phyloP scores from a whole-genome alignment of 2,329 filamentous ascomycete genomes.

The Amylocarpus encephaloides region DNA sequence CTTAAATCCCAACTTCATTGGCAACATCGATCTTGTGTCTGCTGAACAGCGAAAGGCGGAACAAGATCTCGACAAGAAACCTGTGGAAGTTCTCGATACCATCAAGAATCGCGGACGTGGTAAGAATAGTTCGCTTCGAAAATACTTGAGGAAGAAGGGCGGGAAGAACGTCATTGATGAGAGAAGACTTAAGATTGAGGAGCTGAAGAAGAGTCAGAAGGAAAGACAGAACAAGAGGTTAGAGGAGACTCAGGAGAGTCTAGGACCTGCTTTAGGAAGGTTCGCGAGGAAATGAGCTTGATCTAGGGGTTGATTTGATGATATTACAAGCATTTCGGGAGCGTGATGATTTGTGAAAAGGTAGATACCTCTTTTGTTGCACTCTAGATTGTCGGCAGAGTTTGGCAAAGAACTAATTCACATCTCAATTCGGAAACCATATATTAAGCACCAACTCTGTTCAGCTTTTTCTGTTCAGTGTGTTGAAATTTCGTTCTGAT shows the following conservation, averaged over 20 bases:
- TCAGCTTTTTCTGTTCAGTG: no score
- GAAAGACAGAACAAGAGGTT: constrained; percentile 62
- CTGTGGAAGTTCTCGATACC: constrained; percentile 50
- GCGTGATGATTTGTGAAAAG: background rate
- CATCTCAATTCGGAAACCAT: no score
- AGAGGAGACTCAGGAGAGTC: constrained; percentile 61
- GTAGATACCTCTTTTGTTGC: constrained; percentile 5
- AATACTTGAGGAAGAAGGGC: constrained; percentile 86
- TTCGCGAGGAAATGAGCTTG: constrained; percentile 64
- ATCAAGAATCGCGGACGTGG: constrained; percentile 75
- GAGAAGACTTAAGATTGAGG: constrained; percentile 79
- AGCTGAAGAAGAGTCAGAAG: constrained; percentile 64
- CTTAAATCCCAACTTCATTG: constrained; percentile 85
- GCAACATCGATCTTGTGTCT: constrained; percentile 75
- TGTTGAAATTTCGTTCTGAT: no score
- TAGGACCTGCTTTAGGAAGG: constrained; percentile 79
- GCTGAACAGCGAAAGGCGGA: constrained; percentile 72
- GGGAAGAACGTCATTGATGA: constrained; percentile 95
- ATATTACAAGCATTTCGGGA: constrained; percentile 1
- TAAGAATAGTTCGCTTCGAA: constrained; percentile 81
- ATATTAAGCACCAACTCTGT: no score
- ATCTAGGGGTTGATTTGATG: background rate
- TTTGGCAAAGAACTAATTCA: no score
- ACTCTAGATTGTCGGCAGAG: no score
- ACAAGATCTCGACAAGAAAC: constrained; percentile 69